Percentiles rank a stretch among this genome's conserved stretches.
These are phyloP conservation scores for Colletotrichum gigasporum DNA, from an alignment of 2,329 filamentous ascomycete species.

Conservation along the genomic window DNA sequence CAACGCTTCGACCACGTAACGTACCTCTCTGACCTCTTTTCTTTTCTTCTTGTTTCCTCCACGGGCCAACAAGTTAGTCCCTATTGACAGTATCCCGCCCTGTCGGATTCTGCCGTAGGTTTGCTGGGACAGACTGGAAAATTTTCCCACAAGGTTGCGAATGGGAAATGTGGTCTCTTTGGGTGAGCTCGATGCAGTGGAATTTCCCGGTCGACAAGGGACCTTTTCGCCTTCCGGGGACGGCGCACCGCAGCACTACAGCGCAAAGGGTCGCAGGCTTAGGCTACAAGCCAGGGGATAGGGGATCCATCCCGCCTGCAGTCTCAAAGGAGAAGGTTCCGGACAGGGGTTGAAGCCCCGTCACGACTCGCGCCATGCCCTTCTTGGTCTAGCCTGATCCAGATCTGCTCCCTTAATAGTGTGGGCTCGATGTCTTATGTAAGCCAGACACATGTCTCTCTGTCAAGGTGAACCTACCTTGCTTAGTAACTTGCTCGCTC, in stretches of 20 bases:
- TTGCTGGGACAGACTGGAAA: not conserved
- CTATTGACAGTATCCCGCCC: not conserved
- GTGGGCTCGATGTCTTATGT: conserved; percentile 17
- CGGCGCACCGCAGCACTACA: not conserved
- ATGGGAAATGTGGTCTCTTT: conserved; percentile 30
- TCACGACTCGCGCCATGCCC: conserved; percentile 21
- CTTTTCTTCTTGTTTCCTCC: not conserved
- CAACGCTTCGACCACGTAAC: not conserved
- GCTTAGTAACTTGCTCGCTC: not conserved
- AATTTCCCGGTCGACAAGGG: conserved; percentile 29
- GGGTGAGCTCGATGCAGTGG: conserved; percentile 18
- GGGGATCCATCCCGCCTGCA: conserved; percentile 18
- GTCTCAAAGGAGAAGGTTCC: conserved; percentile 25
- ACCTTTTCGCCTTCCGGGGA: conserved; percentile 17
- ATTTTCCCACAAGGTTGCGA: conserved; percentile 12
- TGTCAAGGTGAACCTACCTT: no score
- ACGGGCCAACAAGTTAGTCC: not conserved
- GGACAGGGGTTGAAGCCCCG: conserved; percentile 12
- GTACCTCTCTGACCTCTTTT: conserved; percentile 15
- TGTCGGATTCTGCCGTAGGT: not conserved
- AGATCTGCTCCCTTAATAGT: conserved; percentile 30
- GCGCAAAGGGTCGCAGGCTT: not conserved
- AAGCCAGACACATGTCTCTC: no score
- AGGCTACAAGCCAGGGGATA: no score
- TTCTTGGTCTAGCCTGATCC: conserved; percentile 20